Evolutionary conservation across 345 rosid genomes (phyloP), one percentile per base, ranked within the genome.

Genomic region (Kandelia obovata): DNA sequence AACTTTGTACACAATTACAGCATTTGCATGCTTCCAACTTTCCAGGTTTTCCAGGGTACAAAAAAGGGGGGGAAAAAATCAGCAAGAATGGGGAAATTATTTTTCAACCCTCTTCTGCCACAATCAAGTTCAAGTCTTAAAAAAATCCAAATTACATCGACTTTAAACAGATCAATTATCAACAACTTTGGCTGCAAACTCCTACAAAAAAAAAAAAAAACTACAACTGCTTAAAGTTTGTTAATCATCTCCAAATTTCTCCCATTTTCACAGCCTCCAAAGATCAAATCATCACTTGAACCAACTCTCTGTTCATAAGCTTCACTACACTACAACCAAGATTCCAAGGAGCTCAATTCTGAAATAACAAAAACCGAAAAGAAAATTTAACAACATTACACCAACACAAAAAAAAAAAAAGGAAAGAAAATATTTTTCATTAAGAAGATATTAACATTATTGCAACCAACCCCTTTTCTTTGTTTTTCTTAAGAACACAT

Each of bases 341-440:
- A 80, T 79, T 59, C 82, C 73, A 66, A 58, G 35, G 65, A 80
- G 66, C 71, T 75, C 77, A 75, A 78, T 83, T 79, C 79, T 79
- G 86, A 61, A 73, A 69, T 35, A 60, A 61, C 5, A 62, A 23
- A 25, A 66, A 35, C 6, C 51, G 6, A 25, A 5, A 19, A 66
- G 25, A 63, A 43, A 21, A 37, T 39, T 7, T 6, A 1, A 9
- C 5, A 30, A 60, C 19, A 28, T 46, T 51, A 1, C 9, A 28
- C 7, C 0, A 31, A 28, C 2, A 57, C 25, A 51, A 15, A 2
- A 52, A 62, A 68, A 65, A 56, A 32, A 64, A 80, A 69, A 6
- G 0, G 31, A 61, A 32, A 20, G 47, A 61, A 10, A 13, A 67
- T 34, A 11, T 47, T 55, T 23, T 43, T 43, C 49, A 43, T 11